Evolutionary conservation across 2,329 filamentous ascomycete genomes (phyloP), one percentile per base, ranked within the genome.

Genomic region (Penicillium sp.): DNA sequence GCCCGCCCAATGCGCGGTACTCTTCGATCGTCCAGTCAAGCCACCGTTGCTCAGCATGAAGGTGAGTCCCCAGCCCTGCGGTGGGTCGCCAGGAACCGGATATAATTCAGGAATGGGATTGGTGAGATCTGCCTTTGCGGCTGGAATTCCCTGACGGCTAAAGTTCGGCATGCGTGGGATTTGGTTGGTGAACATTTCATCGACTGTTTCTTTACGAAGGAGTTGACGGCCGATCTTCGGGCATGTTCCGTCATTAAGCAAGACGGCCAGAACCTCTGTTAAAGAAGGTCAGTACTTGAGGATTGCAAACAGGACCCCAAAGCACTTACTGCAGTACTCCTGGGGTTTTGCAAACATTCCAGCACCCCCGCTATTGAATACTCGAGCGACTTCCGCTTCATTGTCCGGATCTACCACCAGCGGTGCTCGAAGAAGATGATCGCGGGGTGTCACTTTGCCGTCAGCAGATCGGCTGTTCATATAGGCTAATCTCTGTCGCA

Each of bases 151-250:
- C 54, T 76, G 71, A 1, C 80, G 75, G 1, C 76, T 76, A 52
- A 83, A 84, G 56, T 86, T 64, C 0, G 84, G 83, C 44, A 81
- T 77, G 1, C 79, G 55, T 0, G 81, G 77, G 47, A 87, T 80
- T 58, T 86, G 85, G 66, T 90, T 89, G 52, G 75, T 75, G 68
- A 86, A 89, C 83, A 90, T 87, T 28, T 81, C 70, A 11, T 86
- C 78, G 0, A 90, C 81, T 0, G 85, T 88, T 26, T 79, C 74
- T 14, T 79, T 75, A 18, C 77, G 73, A 6, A 90, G 75, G 28
- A 90, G 79, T 48, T 77, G 75, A 0, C 69, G 67, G 1, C 81
- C 80, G 0, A 84, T 89, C 0, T 62, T 76, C 0, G 87, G 83
- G 29, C 80, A 85, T 0, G 75, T 81, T 42, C 88, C 87, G 56